Conservation (phyloP, 306 rosid genomes). For the Comarum palustre region DNA sequence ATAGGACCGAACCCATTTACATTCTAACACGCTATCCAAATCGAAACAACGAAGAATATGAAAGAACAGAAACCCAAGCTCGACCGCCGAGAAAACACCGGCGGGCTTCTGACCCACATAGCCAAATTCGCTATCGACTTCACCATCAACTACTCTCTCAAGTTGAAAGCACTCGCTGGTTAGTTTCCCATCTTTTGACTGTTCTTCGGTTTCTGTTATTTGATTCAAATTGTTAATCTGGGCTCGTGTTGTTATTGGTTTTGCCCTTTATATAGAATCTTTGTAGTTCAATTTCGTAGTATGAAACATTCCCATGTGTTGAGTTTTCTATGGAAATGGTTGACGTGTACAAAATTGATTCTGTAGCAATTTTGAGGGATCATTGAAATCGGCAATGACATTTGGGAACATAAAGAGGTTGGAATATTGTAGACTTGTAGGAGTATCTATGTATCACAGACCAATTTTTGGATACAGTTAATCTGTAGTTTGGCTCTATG, state of each 20-base stretch:
- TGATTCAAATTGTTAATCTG: neutral
- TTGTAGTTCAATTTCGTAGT: neutral
- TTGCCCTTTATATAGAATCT: neutral
- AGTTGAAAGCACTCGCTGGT: slow-evolving; percentile 54
- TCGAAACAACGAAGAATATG: slow-evolving; percentile 1
- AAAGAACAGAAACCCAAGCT: slow-evolving; percentile 22
- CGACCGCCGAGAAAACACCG: slow-evolving; percentile 21
- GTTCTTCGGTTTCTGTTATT: neutral
- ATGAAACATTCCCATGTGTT: neutral
- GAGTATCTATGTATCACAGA: neutral
- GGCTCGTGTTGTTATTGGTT: neutral
- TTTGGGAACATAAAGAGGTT: neutral
- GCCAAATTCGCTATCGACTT: slow-evolving; percentile 65
- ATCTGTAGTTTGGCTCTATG: neutral
- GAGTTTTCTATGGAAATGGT: neutral
- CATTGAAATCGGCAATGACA: neutral
- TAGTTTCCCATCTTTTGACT: slow-evolving; percentile 15
- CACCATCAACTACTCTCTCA: slow-evolving; percentile 47
- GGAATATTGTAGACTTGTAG: neutral
- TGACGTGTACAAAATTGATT: neutral
- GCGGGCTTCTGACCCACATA: slow-evolving; percentile 40
- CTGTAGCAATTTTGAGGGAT: neutral
- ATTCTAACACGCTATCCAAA: neutral
- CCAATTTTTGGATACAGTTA: neutral
- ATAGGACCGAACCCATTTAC: too few species aligned